phyloP scores from a whole-genome alignment of 306 rosid genomes.

The Prunus armeniaca region DNA sequence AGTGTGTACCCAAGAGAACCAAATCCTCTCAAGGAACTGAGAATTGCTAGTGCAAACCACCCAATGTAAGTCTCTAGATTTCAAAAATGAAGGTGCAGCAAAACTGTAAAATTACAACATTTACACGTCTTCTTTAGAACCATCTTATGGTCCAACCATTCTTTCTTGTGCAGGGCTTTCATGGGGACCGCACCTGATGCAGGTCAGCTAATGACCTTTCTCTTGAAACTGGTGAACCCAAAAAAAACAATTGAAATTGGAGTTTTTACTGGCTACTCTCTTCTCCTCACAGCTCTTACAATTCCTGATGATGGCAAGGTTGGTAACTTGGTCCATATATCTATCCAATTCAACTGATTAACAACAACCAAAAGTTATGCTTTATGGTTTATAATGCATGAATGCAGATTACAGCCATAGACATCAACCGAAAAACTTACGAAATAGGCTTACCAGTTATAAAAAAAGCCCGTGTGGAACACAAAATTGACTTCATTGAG shows the following conservation, averaged over 20 bases:
- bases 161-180: constrained; percentile 30
- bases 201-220: constrained; percentile 41
- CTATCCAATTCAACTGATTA: too few relatives aligned
- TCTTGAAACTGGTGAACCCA: constrained; percentile 46
- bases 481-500: constrained; percentile 55
- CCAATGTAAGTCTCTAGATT: constrained; percentile 30
- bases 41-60: constrained; percentile 31
- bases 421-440: constrained; percentile 36
- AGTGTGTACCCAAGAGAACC: constrained; percentile 64
- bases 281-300: constrained; percentile 61
- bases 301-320: constrained; percentile 56
- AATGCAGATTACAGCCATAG: constrained; percentile 56
- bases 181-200: constrained; percentile 44
- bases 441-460: constrained; percentile 57
- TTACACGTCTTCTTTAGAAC: not conserved
- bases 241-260: constrained; percentile 59
- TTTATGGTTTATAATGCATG: not conserved
- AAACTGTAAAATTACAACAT: not conserved
- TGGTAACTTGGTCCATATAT: not conserved
- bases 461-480: constrained; percentile 54
- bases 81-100: not conserved
- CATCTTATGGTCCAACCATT: not conserved
- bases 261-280: constrained; percentile 62
- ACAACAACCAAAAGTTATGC: not conserved
- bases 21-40: constrained; percentile 48